Percentiles rank a stretch among this genome's conserved stretches.
These are phyloP conservation scores for Haplographium delicatum DNA, from an alignment of 495 filamentous ascomycete genomes.

Conservation along the genomic window DNA sequence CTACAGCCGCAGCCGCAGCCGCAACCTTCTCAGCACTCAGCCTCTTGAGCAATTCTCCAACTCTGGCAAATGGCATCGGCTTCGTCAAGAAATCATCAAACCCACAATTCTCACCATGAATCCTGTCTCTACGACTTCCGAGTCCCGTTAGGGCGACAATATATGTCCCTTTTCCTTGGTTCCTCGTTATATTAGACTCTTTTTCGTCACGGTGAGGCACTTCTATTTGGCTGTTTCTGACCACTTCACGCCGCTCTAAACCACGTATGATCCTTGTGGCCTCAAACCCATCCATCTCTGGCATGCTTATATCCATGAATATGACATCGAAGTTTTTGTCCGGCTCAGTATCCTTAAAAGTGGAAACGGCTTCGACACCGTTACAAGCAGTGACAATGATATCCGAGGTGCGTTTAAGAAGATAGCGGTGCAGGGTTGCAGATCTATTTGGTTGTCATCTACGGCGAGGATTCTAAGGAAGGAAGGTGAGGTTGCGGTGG, in stretches of 20 bases:
- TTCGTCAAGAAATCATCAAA: constrained; percentile 70
- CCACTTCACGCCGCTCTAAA: constrained; percentile 40
- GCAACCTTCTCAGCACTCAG: constrained; percentile 7
- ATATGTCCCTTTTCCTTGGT: constrained; percentile 4
- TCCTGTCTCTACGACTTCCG: constrained; percentile 54
- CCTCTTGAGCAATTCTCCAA: constrained; percentile 13
- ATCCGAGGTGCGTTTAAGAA: constrained; percentile 33
- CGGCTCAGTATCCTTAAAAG: not conserved
- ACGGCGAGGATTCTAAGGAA: constrained; percentile 34
- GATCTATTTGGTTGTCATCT: constrained; percentile 71
- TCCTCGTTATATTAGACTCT: not conserved
- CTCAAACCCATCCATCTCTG: constrained; percentile 62
- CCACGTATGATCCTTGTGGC: constrained; percentile 56
- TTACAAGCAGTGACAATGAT: constrained; percentile 18
- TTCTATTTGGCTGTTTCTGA: not conserved
- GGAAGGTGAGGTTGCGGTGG: not conserved
- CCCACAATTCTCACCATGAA: constrained; percentile 60
- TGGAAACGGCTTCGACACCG: constrained; percentile 16
- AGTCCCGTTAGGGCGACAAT: constrained; percentile 68
- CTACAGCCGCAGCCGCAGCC: no score
- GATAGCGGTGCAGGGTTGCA: constrained; percentile 61
- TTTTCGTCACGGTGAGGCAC: not conserved
- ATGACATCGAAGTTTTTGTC: constrained; percentile 16
- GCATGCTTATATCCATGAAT: constrained; percentile 59
- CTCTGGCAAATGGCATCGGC: constrained; percentile 40